Conservation (phyloP, 148 eudicot species). For the Chenopodium quinoa region DNA sequence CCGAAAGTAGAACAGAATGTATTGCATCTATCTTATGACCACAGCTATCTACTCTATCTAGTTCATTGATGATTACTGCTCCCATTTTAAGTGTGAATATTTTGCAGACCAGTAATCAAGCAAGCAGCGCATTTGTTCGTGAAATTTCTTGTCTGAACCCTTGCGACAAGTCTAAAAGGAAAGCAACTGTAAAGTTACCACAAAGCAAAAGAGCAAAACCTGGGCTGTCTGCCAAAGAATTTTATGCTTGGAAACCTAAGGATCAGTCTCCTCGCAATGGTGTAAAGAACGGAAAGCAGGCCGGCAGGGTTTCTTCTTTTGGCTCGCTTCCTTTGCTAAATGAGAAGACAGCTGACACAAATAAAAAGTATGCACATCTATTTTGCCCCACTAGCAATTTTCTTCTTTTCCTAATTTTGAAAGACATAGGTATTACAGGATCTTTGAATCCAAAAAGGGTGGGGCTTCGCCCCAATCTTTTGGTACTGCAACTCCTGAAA, state of each 20-base stretch:
- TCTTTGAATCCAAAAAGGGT: neutral
- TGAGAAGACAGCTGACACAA: conserved; percentile 18
- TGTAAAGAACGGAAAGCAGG: conserved; percentile 16
- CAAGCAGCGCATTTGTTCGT: conserved; percentile 25
- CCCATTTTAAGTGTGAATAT: conserved; percentile 13
- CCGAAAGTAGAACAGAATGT: conserved; percentile 24
- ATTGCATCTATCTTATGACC: conserved; percentile 5
- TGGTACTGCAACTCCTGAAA: neutral
- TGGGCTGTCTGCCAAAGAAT: conserved; percentile 6
- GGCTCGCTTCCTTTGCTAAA: conserved; percentile 14
- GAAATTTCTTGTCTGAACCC: conserved; percentile 26
- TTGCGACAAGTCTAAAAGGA: conserved; percentile 31
- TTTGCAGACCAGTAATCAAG: conserved; percentile 23
- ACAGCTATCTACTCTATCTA: conserved; percentile 13
- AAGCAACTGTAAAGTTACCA: conserved; percentile 8
- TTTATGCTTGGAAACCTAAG: conserved; percentile 23
- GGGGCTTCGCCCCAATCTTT: neutral
- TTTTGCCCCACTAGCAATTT: neutral
- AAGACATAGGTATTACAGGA: neutral
- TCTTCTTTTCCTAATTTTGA: neutral
- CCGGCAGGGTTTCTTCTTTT: conserved; percentile 17
- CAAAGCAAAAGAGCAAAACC: conserved; percentile 28
- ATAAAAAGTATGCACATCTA: conserved; percentile 21
- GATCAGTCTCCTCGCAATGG: conserved; percentile 4
- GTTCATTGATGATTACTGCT: conserved; percentile 2